Evolutionary conservation across 2,329 filamentous ascomycete species (phyloP), one percentile per base, ranked within the genome.

Genomic region (Elsinoe perseae): DNA sequence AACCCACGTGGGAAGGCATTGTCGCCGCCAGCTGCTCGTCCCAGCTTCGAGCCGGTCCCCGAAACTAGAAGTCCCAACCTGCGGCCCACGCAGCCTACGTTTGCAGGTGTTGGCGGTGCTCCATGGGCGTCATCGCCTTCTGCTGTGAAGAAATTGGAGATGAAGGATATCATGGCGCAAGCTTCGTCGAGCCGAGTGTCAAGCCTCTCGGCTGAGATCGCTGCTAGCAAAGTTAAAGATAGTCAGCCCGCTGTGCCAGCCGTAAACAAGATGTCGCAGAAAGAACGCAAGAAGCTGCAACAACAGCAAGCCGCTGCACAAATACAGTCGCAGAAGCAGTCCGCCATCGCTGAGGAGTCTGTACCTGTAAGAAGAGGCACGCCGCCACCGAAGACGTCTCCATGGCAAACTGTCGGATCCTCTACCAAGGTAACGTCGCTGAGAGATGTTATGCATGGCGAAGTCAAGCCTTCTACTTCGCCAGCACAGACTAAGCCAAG

Each of bases 211-310:
- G 62, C 80, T 28, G 78, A 73, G 0, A 71, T 82, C 52, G 59
- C 59, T 10, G 59, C 59, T 4, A 61, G 57, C 14, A 34, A 54
- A 34, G 25, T 54, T 9, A 48, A 53, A 30, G 32, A 34, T 21
- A 57, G 52, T 23, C 52, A 56, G 7, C 21, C 56, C 3, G 27
- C 46, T 21, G 53, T 30, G 64, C 65, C 64, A 65, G 59, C 73
- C 23, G 68, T 73, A 34, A 70, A 74, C 0, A 95, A 88, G 67
- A 72, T 95, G 62, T 95, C 91, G 0, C 93, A 97, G 64, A 95
- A 93, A 66, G 91, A 96, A 69, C 84, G 90, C 20, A 97, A 95
- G 73, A 87, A 82, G 66, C 82, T 90, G 61, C 82, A 89, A 64
- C 85, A 89, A 64, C 78, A 82, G 59, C 82, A 68, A 64, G 61